phyloP scores from a whole-genome alignment of 208 protist species.

The Trypanosoma congolense region DNA sequence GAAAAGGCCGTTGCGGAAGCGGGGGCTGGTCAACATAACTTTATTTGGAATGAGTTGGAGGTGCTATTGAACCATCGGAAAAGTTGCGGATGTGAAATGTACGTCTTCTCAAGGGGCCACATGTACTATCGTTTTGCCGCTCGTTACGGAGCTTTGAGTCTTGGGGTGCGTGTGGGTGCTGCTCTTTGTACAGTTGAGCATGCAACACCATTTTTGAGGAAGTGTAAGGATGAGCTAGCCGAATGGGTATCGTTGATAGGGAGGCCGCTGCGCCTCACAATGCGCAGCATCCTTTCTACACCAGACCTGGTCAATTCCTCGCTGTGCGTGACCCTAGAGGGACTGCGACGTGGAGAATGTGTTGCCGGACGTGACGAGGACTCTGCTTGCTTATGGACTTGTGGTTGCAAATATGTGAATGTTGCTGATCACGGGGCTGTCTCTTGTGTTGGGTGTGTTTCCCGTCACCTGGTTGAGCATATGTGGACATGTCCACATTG shows the following conservation, averaged over 20 bases:
- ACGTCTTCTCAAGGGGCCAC: slow-evolving; percentile 8
- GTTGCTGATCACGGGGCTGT: neutral
- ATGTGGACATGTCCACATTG: slow-evolving; percentile 55
- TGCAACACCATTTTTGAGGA: neutral
- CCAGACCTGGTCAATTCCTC: neutral
- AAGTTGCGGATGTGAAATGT: slow-evolving; percentile 14
- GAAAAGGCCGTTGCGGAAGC: slow-evolving; percentile 6
- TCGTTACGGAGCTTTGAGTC: slow-evolving; percentile 18
- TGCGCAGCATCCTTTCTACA: slow-evolving; percentile 6
- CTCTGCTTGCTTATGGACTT: slow-evolving; percentile 24
- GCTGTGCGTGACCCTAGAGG: neutral
- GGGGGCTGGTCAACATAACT: neutral
- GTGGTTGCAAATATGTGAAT: slow-evolving; percentile 49
- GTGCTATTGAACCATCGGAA: slow-evolving; percentile 26
- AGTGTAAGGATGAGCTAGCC: slow-evolving; percentile 6
- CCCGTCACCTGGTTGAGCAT: slow-evolving; percentile 27
- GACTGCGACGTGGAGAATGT: neutral
- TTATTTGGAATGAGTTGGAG: slow-evolving; percentile 13
- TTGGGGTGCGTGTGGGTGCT: slow-evolving; percentile 6
- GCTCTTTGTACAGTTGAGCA: slow-evolving; percentile 8
- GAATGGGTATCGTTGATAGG: slow-evolving; percentile 17
- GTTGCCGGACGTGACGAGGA: neutral
- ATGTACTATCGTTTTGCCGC: slow-evolving; percentile 5
- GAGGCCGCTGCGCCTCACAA: slow-evolving; percentile 6
- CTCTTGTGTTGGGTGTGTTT: slow-evolving; percentile 42